Conservation (phyloP, 768 basidiomycete species). For the Scleroderma citrinum region DNA sequence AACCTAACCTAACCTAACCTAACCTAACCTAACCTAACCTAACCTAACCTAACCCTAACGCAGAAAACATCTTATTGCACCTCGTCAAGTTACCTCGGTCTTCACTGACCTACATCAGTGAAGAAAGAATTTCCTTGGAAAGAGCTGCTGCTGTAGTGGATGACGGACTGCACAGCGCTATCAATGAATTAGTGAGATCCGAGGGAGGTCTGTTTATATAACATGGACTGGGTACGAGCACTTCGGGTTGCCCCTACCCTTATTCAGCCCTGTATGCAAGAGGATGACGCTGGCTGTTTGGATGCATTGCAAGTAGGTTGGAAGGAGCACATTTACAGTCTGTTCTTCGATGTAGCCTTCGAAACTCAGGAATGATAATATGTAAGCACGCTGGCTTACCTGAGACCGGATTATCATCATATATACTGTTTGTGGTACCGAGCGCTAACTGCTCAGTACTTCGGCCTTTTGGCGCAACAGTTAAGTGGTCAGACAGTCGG, state of each 20-base stretch:
- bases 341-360: constrained; percentile 45
- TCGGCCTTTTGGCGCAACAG: constrained; percentile 51
- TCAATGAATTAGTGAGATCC: constrained; percentile 46
- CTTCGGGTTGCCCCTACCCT: constrained; percentile 61
- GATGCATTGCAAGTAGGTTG: constrained; percentile 52
- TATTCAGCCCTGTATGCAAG: constrained; percentile 44
- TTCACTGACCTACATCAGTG: constrained; percentile 53
- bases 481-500: constrained; percentile 46
- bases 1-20: too few species aligned
- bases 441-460: too few species aligned
- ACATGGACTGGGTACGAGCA: constrained; percentile 46
- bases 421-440: too few species aligned
- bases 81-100: constrained; percentile 57
- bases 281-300: constrained; percentile 49
- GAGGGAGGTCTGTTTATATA: constrained; percentile 31
- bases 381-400: too few species aligned
- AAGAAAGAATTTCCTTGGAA: constrained; percentile 52
- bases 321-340: too few species aligned
- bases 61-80: constrained; percentile 61
- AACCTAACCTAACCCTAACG: constrained; percentile 55
- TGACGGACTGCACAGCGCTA: constrained; percentile 55
- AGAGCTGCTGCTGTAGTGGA: constrained; percentile 61
- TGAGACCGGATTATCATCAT: too few species aligned
- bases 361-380: too few species aligned
- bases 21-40: too few species aligned